Conservation (phyloP, 495 filamentous ascomycete genomes). For the Neurospora intermedia region DNA sequence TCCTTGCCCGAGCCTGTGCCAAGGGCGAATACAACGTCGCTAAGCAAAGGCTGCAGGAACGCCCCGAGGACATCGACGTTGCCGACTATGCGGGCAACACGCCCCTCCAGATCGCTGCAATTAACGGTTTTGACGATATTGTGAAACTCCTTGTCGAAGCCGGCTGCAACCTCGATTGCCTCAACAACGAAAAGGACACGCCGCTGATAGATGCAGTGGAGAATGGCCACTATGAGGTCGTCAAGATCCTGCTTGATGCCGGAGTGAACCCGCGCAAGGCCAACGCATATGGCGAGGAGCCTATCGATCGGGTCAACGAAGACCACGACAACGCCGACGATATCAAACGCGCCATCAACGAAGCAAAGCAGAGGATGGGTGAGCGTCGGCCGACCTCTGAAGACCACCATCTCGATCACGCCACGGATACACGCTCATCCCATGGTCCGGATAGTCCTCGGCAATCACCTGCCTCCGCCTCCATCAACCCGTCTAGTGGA, state of each 20-base stretch:
- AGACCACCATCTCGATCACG: slow-evolving; percentile 45
- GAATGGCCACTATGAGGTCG: slow-evolving; percentile 85
- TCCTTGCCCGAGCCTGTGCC: slow-evolving; percentile 73
- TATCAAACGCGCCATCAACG: slow-evolving; percentile 43
- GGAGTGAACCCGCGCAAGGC: slow-evolving; percentile 82
- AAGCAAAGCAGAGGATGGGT: slow-evolving; percentile 39
- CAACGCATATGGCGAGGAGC: slow-evolving; percentile 79
- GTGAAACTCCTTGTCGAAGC: slow-evolving; percentile 71
- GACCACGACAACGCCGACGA: slow-evolving; percentile 53
- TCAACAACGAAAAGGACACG: slow-evolving; percentile 81
- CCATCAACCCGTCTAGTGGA: slow-evolving; percentile 21
- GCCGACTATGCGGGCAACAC: slow-evolving; percentile 91
- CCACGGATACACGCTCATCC: slow-evolving; percentile 48
- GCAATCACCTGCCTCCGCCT: slow-evolving; percentile 39
- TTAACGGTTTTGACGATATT: slow-evolving; percentile 72
- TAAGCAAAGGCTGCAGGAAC: slow-evolving; percentile 56
- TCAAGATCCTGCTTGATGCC: slow-evolving; percentile 70
- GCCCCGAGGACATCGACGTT: slow-evolving; percentile 76
- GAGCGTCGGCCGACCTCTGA: slow-evolving; percentile 51
- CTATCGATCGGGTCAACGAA: slow-evolving; percentile 67
- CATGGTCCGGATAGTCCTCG: slow-evolving; percentile 61
- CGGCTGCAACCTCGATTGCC: slow-evolving; percentile 68
- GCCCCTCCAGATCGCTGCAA: slow-evolving; percentile 79
- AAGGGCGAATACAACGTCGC: slow-evolving; percentile 62
- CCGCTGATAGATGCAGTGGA: slow-evolving; percentile 93